Evolutionary conservation across 768 basidiomycete species (phyloP), one percentile per base, ranked within the genome.

Genomic region (Podaxis rugospora): DNA sequence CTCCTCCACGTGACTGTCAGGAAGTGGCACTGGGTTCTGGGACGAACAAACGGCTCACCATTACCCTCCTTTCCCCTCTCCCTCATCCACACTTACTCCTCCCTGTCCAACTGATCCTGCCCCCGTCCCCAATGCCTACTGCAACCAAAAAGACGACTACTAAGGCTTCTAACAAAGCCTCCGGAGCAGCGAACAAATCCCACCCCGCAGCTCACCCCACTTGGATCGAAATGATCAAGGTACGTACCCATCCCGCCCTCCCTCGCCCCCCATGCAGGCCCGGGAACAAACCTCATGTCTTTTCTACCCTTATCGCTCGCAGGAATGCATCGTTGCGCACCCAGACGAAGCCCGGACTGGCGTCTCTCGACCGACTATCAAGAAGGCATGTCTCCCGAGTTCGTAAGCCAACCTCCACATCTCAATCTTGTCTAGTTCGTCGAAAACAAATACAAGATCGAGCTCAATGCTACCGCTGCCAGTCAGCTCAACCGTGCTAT

Each of bases 401-500:
- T 57, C 53, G 53, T 59, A 53, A 60, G 56, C 21, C 56, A 61
- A 52, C 47, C 60, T 40, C 55, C 62, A 61, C 63, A 59, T 23
- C 57, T 59, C 23, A 59, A 62, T 63, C 63, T 59, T 58, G 61
- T 47, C 57, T 62, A 94, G 92, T 82, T 93, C 73, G 86, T 95
- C 60, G 91, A 93, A 76, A 79, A 83, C 65, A 89, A 84, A 69
- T 96, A 93, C 79, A 85, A 86, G 69, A 78, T 96, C 66, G 83
- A 87, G 68, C 81, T 92, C 66, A 88, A 86, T 66, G 82, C 87
- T 64, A 76, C 90, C 10, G 85, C 91, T 71, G 81, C 81, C 66
- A 85, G 80, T 63, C 88, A 92, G 76, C 84, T 97, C 72, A 88
- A 87, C 71, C 86, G 84, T 62, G 93, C 94, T 64, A 94, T 97